Conservation (phyloP, 805 yeast genomes). For the Brettanomyces custersianus region DNA sequence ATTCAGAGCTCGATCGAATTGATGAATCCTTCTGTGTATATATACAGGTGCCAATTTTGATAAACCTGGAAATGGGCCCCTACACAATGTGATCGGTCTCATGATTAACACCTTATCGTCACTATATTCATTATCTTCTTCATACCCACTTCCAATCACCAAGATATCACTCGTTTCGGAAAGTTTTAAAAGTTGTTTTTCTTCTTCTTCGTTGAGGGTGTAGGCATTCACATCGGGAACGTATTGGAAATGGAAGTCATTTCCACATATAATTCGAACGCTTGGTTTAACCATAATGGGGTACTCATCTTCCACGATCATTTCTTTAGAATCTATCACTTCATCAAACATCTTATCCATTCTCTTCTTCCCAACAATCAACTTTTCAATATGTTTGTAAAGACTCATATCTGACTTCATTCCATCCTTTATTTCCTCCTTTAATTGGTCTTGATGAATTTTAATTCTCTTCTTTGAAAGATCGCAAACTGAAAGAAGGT, state of each 20-base stretch:
- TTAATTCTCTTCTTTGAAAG: constrained; percentile 16
- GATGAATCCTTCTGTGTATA: neutral
- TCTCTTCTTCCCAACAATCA: neutral
- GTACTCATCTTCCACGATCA: constrained; percentile 10
- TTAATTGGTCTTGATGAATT: constrained; percentile 8
- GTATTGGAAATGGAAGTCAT: constrained; percentile 9
- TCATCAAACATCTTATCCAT: constrained; percentile 10
- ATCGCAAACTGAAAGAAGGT: constrained; percentile 15
- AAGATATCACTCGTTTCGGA: constrained; percentile 16
- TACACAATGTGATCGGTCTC: neutral
- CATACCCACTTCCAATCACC: constrained; percentile 8
- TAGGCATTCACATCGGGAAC: constrained; percentile 10
- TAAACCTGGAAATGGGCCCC: neutral
- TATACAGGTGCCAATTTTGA: neutral
- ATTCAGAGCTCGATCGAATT: too few relatives aligned
- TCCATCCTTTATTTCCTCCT: constrained; percentile 7
- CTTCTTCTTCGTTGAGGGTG: constrained; percentile 11
- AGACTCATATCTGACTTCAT: constrained; percentile 1
- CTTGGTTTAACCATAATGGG: constrained; percentile 17
- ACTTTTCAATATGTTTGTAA: neutral
- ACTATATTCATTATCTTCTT: neutral
- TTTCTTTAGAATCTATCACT: constrained; percentile 10
- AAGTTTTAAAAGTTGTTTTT: constrained; percentile 6
- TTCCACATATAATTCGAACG: constrained; percentile 8
- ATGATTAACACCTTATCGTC: constrained; percentile 2